Evolutionary conservation across 345 rosid genomes (phyloP), one percentile per base, ranked within the genome.

Genomic region (Theobroma cacao): DNA sequence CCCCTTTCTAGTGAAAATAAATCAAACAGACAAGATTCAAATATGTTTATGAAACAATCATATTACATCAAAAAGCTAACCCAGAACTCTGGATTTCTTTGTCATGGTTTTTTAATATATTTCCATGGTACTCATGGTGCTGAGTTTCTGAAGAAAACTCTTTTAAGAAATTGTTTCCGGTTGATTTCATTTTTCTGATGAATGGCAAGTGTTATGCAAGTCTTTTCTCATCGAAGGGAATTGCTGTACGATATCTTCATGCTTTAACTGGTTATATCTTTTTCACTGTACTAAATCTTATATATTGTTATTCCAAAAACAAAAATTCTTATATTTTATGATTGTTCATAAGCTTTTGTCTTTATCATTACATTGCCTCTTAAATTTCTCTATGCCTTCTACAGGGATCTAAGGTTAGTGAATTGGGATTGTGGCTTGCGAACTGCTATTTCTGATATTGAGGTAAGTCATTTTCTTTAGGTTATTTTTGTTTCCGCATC

Each of bases 391-490:
- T 55, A 43, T 61, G 55, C 53, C 4, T 75, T 75, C 75, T 83
- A 83, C 89, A 96, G 99, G 88, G 98, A 89, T 79, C 30, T 86
- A 52, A 89, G 98, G 60, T 86, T 96, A 63, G 98, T 94, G 76
- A 92, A 94, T 79, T 96, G 99, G 99, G 97, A 92, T 82, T 94
- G 95, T 79, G 81, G 89, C 58, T 82, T 96, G 48, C 85, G 88
- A 81, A 92, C 99, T 45, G 99, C 98, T 33, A 85, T 96, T 80
- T 96, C 99, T 74, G 97, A 96, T 62, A 89, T 88, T 78, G 99
- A 94, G 91, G 99, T 91, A 82, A 86, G 79, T 52, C 68, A 34
- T 38, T 75, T 79, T 30, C 33, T 83, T 82, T 61, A 43, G 53
- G 31, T 59, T 69, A 31, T 33, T 52, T 24, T 75, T 36, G 2